A percentile compares a stretch with the other conserved stretches of the same genome.
These are phyloP conservation scores for Serendipita sp. DNA, from an alignment of 768 basidiomycete genomes.

Conservation along the genomic window DNA sequence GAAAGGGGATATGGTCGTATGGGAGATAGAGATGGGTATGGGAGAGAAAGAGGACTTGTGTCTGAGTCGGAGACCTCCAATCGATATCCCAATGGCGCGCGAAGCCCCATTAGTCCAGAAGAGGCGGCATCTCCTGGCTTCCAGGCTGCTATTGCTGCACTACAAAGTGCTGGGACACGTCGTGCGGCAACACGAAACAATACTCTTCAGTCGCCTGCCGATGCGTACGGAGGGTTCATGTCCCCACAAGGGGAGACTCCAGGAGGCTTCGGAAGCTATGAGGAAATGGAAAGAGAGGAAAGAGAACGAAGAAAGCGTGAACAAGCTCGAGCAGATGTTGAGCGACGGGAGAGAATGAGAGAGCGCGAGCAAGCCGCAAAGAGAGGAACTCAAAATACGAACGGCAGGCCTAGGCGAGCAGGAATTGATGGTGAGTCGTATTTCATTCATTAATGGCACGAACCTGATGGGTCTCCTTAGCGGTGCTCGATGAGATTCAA, in stretches of 20 bases:
- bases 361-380: slow-evolving; percentile 48
- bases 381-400: slow-evolving; percentile 36
- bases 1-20: neutral
- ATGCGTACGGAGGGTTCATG: neutral
- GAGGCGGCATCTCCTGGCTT: slow-evolving; percentile 32
- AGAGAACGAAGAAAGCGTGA: slow-evolving; percentile 25
- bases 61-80: neutral
- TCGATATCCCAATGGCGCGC: neutral
- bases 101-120: slow-evolving; percentile 2
- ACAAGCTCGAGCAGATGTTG: neutral
- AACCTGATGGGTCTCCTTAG: slow-evolving; percentile 23
- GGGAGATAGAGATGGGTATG: neutral
- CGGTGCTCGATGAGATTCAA: slow-evolving; percentile 69
- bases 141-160: slow-evolving; percentile 47
- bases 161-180: slow-evolving; percentile 47
- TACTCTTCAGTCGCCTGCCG: neutral
- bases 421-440: slow-evolving; percentile 64
- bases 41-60: neutral
- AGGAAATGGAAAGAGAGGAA: slow-evolving; percentile 32
- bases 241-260: neutral
- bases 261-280: slow-evolving; percentile 1
- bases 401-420: slow-evolving; percentile 44
- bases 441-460: neutral
- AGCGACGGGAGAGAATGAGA: slow-evolving; percentile 35
- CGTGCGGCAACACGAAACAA: slow-evolving; percentile 21